phyloP scores from a whole-genome alignment of 2,329 filamentous ascomycete genomes.

The Verticillium nubilum region DNA sequence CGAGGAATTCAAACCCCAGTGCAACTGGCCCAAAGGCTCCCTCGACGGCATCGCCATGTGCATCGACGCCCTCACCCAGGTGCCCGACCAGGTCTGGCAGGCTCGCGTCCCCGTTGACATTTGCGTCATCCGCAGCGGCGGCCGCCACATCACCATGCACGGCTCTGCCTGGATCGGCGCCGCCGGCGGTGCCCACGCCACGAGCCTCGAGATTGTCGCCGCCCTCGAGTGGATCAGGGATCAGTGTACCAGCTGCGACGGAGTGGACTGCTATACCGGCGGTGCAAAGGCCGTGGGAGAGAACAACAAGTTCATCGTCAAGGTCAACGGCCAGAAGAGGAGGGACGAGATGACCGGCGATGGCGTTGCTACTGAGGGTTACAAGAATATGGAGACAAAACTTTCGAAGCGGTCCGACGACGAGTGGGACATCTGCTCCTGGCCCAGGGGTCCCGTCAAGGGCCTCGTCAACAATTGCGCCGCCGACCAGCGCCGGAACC shows the following conservation, averaged over 20 bases:
- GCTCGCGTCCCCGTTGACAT: not conserved
- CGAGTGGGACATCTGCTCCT: not conserved
- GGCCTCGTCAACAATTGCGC: not conserved
- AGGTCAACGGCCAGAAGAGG: not conserved
- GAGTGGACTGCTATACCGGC: not conserved
- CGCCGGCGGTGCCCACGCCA: not conserved
- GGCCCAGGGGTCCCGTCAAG: conserved; percentile 1
- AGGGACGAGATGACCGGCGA: not conserved
- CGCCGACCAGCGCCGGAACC: not conserved
- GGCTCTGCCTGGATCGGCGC: not conserved
- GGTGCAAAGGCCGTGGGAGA: not conserved
- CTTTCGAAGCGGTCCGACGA: not conserved
- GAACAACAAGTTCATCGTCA: not conserved
- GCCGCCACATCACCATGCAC: not conserved
- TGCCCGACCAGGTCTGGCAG: not conserved
- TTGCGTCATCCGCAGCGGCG: not conserved
- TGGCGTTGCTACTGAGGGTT: not conserved
- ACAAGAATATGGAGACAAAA: not conserved
- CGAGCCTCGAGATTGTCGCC: not conserved
- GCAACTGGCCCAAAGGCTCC: not conserved
- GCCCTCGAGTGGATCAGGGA: not conserved
- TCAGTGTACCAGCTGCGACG: not conserved
- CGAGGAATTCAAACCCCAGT: not conserved
- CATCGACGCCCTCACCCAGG: not conserved
- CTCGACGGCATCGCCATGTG: not conserved